Evolutionary conservation across 148 eudicot genomes (phyloP).

Genomic region (Gaultheria prostrata): DNA sequence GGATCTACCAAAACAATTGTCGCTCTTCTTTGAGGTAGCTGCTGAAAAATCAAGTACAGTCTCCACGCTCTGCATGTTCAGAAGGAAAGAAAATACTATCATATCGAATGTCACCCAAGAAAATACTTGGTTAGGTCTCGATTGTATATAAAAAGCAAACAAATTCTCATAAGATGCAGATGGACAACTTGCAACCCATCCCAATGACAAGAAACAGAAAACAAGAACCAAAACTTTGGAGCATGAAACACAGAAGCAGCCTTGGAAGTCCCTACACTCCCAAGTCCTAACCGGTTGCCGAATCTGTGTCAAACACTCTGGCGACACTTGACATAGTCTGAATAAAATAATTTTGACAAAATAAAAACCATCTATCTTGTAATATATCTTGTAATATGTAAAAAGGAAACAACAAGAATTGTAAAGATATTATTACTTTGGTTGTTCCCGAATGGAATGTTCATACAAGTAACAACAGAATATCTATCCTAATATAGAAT

Average conservation of each 20-base stretch:
- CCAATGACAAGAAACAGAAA: not conserved
- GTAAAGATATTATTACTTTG: not conserved
- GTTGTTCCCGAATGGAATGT: not conserved
- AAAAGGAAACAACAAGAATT: not conserved
- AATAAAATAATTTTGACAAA: too few relatives aligned
- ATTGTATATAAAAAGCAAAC: not conserved
- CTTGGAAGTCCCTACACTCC: not conserved
- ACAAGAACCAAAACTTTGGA: not conserved
- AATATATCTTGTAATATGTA: not conserved
- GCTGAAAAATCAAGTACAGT: not conserved
- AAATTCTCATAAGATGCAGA: not conserved
- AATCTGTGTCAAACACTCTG: too few relatives aligned
- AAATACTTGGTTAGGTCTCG: not conserved
- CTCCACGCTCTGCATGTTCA: slow-evolving; percentile 4
- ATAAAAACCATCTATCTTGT: not conserved
- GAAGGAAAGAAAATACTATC: not conserved
- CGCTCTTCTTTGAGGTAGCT: not conserved
- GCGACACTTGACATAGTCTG: too few relatives aligned
- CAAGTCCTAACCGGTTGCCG: not conserved
- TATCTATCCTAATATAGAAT: too few relatives aligned
- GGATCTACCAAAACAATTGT: not conserved
- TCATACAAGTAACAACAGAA: not conserved
- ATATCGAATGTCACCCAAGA: not conserved
- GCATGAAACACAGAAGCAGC: not conserved
- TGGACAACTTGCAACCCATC: not conserved